Conservation (phyloP, 2,329 filamentous ascomycete genomes). For the Fusarium agapanthi region DNA sequence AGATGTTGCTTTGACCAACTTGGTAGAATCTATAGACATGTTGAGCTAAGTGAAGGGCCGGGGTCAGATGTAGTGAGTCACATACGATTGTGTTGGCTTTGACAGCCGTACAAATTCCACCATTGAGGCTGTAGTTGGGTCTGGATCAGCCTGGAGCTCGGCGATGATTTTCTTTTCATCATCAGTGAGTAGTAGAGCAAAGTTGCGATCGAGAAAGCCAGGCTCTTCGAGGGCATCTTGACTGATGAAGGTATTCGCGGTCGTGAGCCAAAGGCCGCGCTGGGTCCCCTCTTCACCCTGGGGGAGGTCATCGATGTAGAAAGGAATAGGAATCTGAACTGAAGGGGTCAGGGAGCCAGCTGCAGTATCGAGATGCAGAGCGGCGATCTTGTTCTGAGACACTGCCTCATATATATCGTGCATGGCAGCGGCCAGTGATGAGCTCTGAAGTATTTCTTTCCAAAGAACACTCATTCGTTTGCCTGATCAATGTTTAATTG, state of each 20-base stretch:
- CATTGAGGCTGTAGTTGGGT: constrained; percentile 79
- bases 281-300: constrained; percentile 73
- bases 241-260: constrained; percentile 77
- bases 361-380: constrained; percentile 75
- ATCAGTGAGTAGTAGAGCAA: constrained; percentile 83
- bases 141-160: constrained; percentile 79
- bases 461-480: constrained; percentile 73
- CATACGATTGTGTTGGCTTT: constrained; percentile 71
- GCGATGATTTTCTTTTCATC: constrained; percentile 79
- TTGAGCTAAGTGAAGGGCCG: not conserved
- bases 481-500: constrained; percentile 46
- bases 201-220: constrained; percentile 81
- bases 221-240: constrained; percentile 74
- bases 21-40: constrained; percentile 65
- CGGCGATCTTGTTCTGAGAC: constrained; percentile 85
- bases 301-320: constrained; percentile 78
- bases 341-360: constrained; percentile 68
- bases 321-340: constrained; percentile 71
- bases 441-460: constrained; percentile 75
- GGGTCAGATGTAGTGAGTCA: constrained; percentile 10
- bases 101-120: constrained; percentile 83
- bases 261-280: constrained; percentile 85
- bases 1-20: constrained; percentile 73
- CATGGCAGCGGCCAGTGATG: constrained; percentile 83
- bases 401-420: constrained; percentile 84